Conservation (phyloP, 805 yeast genomes). For the Cyberlindnera lachancei region DNA sequence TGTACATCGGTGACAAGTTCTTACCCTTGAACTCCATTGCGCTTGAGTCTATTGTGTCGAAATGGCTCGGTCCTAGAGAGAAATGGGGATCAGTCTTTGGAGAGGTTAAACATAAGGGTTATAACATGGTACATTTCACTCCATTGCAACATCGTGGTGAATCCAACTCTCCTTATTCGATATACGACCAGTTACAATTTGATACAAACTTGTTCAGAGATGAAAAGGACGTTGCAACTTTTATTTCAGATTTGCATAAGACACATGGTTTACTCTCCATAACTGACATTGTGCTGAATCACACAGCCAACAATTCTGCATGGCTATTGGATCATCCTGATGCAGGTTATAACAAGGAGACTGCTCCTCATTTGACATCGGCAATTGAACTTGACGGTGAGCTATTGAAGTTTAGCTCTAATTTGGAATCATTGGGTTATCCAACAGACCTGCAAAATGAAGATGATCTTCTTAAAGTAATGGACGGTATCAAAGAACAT, state of each 20-base stretch:
- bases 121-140: conserved; percentile 94
- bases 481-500: conserved; percentile 61
- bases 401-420: conserved; percentile 57
- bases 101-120: conserved; percentile 64
- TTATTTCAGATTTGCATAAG: conserved; percentile 43
- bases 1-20: conserved; percentile 46
- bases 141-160: conserved; percentile 88
- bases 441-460: conserved; percentile 47
- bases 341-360: conserved; percentile 74
- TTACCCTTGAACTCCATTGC: conserved; percentile 73
- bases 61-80: conserved; percentile 72
- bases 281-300: conserved; percentile 92
- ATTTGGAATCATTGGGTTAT: conserved; percentile 48
- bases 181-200: conserved; percentile 74
- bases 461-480: conserved; percentile 50
- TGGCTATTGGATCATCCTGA: conserved; percentile 90
- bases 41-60: conserved; percentile 79
- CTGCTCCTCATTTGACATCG: conserved; percentile 82
- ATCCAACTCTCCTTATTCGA: conserved; percentile 90
- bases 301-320: conserved; percentile 82
- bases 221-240: conserved; percentile 42
- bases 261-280: conserved; percentile 62
- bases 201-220: conserved; percentile 60
- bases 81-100: conserved; percentile 65
- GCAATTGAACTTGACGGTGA: conserved; percentile 79